Conservation (phyloP, 1,284 basidiomycete genomes). For the Hemileia vastatrix region DNA sequence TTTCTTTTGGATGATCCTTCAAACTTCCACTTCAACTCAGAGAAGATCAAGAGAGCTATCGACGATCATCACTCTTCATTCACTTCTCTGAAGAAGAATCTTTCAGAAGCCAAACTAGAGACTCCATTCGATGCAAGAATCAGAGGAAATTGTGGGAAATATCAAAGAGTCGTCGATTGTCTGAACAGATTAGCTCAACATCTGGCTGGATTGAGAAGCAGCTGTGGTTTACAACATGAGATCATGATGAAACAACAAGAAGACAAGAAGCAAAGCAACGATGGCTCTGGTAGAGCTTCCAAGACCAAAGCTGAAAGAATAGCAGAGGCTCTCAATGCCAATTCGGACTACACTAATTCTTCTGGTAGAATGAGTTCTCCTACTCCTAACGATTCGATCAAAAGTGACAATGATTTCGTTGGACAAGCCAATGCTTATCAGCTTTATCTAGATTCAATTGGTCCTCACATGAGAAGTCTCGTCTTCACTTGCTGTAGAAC, state of each 20-base stretch:
- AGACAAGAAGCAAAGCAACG: neutral
- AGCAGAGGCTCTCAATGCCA: neutral
- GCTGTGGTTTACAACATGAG: conserved; percentile 36
- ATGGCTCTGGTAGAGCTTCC: neutral
- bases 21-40: too few species aligned
- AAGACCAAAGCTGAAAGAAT: neutral
- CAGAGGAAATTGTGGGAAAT: conserved; percentile 29
- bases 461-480: conserved; percentile 41
- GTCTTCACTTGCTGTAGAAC: conserved; percentile 56
- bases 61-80: conserved; percentile 38
- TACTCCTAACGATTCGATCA: conserved; percentile 5
- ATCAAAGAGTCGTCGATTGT: conserved; percentile 32
- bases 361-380: neutral
- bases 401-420: neutral
- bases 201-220: conserved; percentile 34
- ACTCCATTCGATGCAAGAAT: conserved; percentile 33
- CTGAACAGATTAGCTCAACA: conserved; percentile 39
- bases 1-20: conserved; percentile 47
- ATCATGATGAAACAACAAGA: conserved; percentile 28
- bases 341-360: neutral
- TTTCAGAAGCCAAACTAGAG: conserved; percentile 37
- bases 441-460: conserved; percentile 33
- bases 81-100: conserved; percentile 37
- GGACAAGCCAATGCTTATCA: conserved; percentile 26
- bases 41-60: too few species aligned